phyloP scores from a whole-genome alignment of 305 asterid species.

The Fraxinus nigra region DNA sequence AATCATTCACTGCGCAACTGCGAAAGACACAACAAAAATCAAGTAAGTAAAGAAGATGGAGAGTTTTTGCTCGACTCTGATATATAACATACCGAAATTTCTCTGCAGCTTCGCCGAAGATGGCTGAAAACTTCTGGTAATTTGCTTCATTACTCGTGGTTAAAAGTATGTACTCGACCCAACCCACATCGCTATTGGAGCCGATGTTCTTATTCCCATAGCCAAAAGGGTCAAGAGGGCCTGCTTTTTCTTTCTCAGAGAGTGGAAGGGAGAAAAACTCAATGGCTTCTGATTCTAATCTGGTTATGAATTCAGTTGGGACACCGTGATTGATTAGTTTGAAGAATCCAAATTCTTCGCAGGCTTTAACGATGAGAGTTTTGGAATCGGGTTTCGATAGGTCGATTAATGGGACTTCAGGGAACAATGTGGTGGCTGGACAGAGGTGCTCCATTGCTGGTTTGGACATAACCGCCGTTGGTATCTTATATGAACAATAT shows the following conservation, averaged over 20 bases:
- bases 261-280: slow-evolving; percentile 11
- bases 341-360: slow-evolving; percentile 15
- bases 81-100: background rate
- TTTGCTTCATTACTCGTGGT: background rate
- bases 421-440: background rate
- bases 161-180: slow-evolving; percentile 5
- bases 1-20: background rate
- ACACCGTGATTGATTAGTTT: slow-evolving; percentile 12
- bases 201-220: slow-evolving; percentile 13
- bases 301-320: slow-evolving; percentile 5
- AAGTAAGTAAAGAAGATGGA: background rate
- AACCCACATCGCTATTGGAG: slow-evolving; percentile 4
- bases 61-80: background rate
- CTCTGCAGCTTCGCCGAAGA: background rate
- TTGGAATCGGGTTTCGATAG: slow-evolving; percentile 12
- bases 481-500: background rate
- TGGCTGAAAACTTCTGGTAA: background rate
- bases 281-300: slow-evolving; percentile 1
- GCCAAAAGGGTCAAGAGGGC: slow-evolving; percentile 1
- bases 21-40: background rate
- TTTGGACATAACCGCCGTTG: background rate
- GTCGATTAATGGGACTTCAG: background rate
- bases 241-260: slow-evolving; percentile 8
- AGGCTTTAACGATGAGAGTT: slow-evolving; percentile 10
- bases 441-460: slow-evolving; percentile 4